Conservation (phyloP, 2,329 filamentous ascomycete genomes). For the Aureobasidium sp. region DNA sequence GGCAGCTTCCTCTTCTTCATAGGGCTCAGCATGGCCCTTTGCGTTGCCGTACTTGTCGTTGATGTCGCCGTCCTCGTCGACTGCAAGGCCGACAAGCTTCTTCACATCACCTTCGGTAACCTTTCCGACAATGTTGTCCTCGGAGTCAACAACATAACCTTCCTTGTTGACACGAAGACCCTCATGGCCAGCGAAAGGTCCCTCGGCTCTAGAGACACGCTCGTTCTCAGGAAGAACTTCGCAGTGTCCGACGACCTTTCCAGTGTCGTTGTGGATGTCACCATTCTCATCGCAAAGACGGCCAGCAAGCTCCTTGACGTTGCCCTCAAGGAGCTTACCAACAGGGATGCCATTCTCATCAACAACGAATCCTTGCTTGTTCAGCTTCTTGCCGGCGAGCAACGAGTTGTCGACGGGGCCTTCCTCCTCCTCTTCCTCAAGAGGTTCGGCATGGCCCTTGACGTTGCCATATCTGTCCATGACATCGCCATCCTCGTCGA, state of each 20-base stretch:
- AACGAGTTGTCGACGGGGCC: constrained; percentile 38
- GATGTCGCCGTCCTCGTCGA: constrained; percentile 57
- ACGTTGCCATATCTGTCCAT: constrained; percentile 56
- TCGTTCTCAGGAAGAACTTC: constrained; percentile 63
- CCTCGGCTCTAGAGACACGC: constrained; percentile 44
- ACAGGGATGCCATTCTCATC: constrained; percentile 44
- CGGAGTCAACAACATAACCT: constrained; percentile 43
- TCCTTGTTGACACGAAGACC: constrained; percentile 42
- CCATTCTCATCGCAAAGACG: constrained; percentile 66
- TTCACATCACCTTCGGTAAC: constrained; percentile 54
- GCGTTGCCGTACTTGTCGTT: constrained; percentile 56
- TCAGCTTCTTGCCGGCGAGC: constrained; percentile 41
- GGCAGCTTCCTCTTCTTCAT: constrained; percentile 39
- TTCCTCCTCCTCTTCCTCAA: constrained; percentile 40
- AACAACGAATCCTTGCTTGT: constrained; percentile 46
- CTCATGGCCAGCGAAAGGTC: constrained; percentile 44
- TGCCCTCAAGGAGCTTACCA: constrained; percentile 61
- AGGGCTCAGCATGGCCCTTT: constrained; percentile 52
- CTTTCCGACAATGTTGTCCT: constrained; percentile 45
- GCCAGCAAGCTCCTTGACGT: constrained; percentile 55
- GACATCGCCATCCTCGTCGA: constrained; percentile 57
- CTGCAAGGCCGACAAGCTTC: constrained; percentile 51
- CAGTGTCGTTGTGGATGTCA: constrained; percentile 65
- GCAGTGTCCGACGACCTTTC: constrained; percentile 60
- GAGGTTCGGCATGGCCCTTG: constrained; percentile 52